phyloP scores from a whole-genome alignment of 2,329 filamentous ascomycete species.

The Cryphonectria parasitica region DNA sequence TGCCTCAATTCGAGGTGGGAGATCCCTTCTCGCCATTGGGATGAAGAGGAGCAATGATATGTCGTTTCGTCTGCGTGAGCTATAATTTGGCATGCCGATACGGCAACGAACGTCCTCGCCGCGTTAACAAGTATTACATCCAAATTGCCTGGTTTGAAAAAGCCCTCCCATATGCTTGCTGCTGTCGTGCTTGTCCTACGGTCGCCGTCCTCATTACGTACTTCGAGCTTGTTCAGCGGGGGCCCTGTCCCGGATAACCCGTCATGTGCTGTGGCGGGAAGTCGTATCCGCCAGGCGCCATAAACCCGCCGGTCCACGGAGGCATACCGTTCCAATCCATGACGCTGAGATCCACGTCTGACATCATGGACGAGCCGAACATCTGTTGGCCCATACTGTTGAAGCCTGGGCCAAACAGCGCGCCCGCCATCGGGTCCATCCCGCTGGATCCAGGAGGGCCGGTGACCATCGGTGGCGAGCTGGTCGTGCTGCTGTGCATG shows the following conservation, averaged over 20 bases:
- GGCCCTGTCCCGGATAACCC: conserved; percentile 11
- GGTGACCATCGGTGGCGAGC: conserved; percentile 26
- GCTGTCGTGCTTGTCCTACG: background rate
- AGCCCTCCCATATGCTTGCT: background rate
- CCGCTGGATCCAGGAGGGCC: conserved; percentile 12
- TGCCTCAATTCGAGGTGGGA: background rate
- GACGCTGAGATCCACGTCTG: conserved; percentile 38
- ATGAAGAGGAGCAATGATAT: background rate
- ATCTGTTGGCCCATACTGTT: conserved; percentile 36
- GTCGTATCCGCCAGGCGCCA: conserved; percentile 12
- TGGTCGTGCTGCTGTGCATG: conserved; percentile 25
- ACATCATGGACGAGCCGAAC: conserved; percentile 37
- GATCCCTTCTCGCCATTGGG: background rate
- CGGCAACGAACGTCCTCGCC: background rate
- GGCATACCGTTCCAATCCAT: conserved; percentile 55
- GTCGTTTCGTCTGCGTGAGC: background rate
- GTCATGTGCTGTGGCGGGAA: conserved; percentile 15
- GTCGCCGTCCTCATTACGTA: background rate
- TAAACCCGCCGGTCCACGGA: conserved; percentile 42
- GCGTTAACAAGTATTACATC: background rate
- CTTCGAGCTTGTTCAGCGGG: background rate
- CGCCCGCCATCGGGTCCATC: conserved; percentile 29
- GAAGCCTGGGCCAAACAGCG: conserved; percentile 31
- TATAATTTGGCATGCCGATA: background rate
- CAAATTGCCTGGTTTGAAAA: background rate